Percentiles rank a stretch among this genome's conserved stretches.
Evolutionary conservation across 139 green algal species (phyloP).

Genomic region (Haematococcus sp.): DNA sequence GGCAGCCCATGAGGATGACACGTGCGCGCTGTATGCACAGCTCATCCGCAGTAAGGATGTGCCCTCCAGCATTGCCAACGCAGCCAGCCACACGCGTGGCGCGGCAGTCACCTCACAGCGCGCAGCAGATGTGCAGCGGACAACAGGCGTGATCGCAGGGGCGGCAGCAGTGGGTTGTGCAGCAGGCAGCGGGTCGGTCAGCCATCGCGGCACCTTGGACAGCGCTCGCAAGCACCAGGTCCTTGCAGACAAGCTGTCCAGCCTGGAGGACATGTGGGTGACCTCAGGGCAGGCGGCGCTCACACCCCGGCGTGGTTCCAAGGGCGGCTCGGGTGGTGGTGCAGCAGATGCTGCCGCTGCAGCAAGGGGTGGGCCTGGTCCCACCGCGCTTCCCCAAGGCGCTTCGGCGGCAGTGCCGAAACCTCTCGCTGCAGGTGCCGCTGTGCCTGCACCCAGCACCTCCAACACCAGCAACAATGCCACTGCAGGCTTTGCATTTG

Average conservation of each 20-base stretch:
- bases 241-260: conserved; percentile 8
- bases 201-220: neutral
- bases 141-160: too few species aligned
- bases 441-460: neutral
- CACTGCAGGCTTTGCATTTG: neutral
- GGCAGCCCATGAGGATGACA: conserved; percentile 18
- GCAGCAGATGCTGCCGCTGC: neutral
- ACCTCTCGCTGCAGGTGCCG: neutral
- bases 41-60: conserved; percentile 29
- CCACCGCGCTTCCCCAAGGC: neutral
- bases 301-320: conserved; percentile 2
- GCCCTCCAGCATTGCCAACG: conserved; percentile 6
- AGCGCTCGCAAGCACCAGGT: conserved; percentile 7
- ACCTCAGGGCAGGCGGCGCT: conserved; percentile 23
- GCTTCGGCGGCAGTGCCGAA: neutral
- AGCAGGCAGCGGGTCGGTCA: neutral
- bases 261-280: conserved; percentile 27
- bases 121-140: neutral
- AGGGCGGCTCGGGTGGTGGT: neutral
- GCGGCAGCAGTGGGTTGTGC: neutral
- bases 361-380: neutral
- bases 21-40: conserved; percentile 24
- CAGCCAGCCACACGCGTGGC: neutral
- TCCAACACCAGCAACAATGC: neutral
- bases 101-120: neutral